Evolutionary conservation across 345 rosid genomes (phyloP).

Genomic region (Eucalyptus pumila): DNA sequence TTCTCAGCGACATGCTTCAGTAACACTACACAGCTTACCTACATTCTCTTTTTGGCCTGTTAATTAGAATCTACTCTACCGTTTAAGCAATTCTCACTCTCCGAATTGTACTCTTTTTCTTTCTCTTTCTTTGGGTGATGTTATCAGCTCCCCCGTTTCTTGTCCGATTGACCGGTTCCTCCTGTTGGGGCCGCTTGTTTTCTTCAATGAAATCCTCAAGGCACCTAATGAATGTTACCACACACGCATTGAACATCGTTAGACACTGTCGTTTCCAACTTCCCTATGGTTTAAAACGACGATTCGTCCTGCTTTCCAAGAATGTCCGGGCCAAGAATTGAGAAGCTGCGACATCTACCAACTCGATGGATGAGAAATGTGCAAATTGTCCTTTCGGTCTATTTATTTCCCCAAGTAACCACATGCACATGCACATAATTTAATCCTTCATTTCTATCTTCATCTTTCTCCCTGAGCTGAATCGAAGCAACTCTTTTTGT

Average conservation of each 20-base stretch:
- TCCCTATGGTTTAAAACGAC: neutral
- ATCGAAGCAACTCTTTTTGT: neutral
- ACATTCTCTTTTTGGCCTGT: neutral
- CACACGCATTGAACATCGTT: neutral
- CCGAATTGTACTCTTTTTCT: neutral
- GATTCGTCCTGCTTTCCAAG: neutral
- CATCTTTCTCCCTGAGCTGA: neutral
- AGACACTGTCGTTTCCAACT: neutral
- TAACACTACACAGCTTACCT: neutral
- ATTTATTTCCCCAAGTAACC: neutral
- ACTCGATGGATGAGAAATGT: neutral
- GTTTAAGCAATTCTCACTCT: neutral
- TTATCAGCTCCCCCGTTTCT: neutral
- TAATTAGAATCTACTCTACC: neutral
- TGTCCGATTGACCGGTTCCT: neutral
- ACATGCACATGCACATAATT: neutral
- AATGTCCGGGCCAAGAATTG: neutral
- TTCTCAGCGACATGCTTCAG: neutral
- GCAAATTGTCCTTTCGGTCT: neutral
- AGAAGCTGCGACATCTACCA: neutral
- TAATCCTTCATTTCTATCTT: neutral
- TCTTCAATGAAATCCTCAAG: neutral
- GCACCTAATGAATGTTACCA: neutral
- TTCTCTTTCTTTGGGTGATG: neutral
- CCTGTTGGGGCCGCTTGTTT: neutral